Conservation (phyloP, 495 filamentous ascomycete species). For the Hypomontagnella submonticulosa region DNA sequence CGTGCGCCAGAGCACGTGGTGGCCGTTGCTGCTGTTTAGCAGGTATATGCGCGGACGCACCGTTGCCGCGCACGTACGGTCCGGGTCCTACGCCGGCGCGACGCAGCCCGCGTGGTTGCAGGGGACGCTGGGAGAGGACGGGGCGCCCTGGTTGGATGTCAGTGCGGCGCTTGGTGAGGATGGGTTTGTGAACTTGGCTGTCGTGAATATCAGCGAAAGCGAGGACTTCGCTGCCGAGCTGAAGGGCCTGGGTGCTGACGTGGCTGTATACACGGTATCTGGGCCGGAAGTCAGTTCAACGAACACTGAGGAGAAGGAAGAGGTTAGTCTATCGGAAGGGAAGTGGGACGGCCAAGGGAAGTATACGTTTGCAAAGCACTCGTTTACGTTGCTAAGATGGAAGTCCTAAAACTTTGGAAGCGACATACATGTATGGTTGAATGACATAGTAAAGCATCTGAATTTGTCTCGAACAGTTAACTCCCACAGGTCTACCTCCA, state of each 20-base stretch:
- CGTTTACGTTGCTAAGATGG: conserved; percentile 75
- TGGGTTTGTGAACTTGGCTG: conserved; percentile 70
- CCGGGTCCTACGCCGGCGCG: conserved; percentile 68
- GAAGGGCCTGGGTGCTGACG: conserved; percentile 61
- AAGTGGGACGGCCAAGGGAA: conserved; percentile 68
- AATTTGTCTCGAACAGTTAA: conserved; percentile 11
- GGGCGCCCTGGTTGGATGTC: conserved; percentile 76
- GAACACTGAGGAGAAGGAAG: conserved; percentile 69
- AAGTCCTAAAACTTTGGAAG: conserved; percentile 55
- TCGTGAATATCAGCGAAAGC: conserved; percentile 74
- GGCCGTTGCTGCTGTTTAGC: conserved; percentile 77
- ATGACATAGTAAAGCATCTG: conserved; percentile 35
- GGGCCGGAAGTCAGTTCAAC: conserved; percentile 64
- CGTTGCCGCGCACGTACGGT: conserved; percentile 68
- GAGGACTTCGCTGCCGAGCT: conserved; percentile 66
- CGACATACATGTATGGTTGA: conserved; percentile 8
- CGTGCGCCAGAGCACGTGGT: conserved; percentile 80
- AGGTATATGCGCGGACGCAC: conserved; percentile 79
- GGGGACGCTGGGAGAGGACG: conserved; percentile 63
- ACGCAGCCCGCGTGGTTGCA: conserved; percentile 74
- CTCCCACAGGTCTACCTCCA: conserved; percentile 3
- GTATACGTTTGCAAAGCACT: conserved; percentile 72
- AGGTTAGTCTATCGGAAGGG: conserved; percentile 68
- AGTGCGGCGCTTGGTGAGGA: conserved; percentile 71
- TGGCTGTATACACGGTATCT: conserved; percentile 69